A percentile compares a stretch with the other conserved stretches of the same genome.
Evolutionary conservation across 352 stramenopile genomes (phyloP).

Genomic region (Phytophthora europaea): DNA sequence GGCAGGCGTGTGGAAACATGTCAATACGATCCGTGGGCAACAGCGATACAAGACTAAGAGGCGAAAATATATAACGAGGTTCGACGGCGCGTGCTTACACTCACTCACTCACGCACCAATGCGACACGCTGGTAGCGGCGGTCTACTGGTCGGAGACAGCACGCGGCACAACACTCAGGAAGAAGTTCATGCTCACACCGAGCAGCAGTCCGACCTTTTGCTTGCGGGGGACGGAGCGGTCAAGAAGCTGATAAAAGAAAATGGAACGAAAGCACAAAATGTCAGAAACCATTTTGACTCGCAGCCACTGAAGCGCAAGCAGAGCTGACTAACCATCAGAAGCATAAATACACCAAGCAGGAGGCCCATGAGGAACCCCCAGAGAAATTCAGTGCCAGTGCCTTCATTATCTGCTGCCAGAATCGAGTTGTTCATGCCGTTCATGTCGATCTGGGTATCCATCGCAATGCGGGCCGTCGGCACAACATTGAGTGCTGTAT

Average conservation of each 20-base stretch:
- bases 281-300: not conserved
- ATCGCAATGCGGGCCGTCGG: conserved; percentile 74
- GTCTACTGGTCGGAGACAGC: conserved; percentile 74
- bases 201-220: conserved; percentile 89
- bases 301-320: not conserved
- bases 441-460: conserved; percentile 89
- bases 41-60: conserved; percentile 14
- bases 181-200: conserved; percentile 92
- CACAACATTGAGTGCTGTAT: conserved; percentile 82
- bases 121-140: conserved; percentile 10
- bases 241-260: conserved; percentile 63
- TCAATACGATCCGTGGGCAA: not conserved
- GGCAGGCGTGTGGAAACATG: not conserved
- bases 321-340: conserved; percentile 69
- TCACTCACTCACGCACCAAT: conserved; percentile 3
- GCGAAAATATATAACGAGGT: conserved; percentile 43
- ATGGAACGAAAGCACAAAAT: not conserved
- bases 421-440: conserved; percentile 85
- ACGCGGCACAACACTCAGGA: conserved; percentile 88
- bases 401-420: conserved; percentile 90
- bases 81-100: conserved; percentile 5
- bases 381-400: conserved; percentile 89
- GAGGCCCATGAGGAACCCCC: conserved; percentile 90
- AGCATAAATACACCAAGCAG: conserved; percentile 92
- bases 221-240: conserved; percentile 87